These are phyloP conservation scores for Plectranthus barbatus DNA, from an alignment of 257 asterid species.

Conservation along the genomic window DNA sequence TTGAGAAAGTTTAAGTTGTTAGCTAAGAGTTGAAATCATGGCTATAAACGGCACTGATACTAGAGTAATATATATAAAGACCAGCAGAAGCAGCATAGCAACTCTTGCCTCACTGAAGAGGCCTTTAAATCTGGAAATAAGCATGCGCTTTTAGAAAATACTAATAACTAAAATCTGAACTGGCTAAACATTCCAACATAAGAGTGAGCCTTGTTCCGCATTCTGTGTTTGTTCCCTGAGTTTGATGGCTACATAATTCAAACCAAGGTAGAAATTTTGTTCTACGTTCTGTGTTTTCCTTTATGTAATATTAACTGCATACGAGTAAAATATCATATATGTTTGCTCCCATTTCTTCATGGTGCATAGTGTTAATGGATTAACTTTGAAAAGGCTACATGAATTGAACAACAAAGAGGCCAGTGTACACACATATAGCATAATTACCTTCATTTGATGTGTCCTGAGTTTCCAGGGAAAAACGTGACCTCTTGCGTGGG, in stretches of 20 bases:
- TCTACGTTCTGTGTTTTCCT: background rate
- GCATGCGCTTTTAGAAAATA: too few species aligned
- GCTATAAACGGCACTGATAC: background rate
- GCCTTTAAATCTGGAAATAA: too few species aligned
- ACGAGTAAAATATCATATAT: background rate
- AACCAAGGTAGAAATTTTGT: background rate
- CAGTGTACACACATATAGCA: background rate
- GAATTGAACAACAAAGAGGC: background rate
- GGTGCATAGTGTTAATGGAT: background rate
- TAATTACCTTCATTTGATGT: slow-evolving; percentile 47
- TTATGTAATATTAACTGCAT: background rate
- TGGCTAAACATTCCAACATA: background rate
- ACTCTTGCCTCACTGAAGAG: background rate
- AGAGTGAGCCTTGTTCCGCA: background rate
- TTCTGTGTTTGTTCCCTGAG: background rate
- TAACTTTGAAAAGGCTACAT: background rate
- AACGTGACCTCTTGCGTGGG: slow-evolving; percentile 44
- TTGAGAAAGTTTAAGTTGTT: slow-evolving; percentile 11
- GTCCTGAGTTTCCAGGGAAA: slow-evolving; percentile 30
- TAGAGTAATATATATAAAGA: background rate
- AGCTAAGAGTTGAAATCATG: slow-evolving; percentile 4
- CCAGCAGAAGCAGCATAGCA: background rate
- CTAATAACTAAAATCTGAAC: background rate
- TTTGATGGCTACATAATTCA: background rate
- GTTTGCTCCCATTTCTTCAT: background rate